Percentiles rank a stretch among this genome's conserved stretches.
These are phyloP conservation scores for Chrysoporthe cubensis DNA, from an alignment of 2,329 filamentous ascomycete genomes.

Conservation along the genomic window DNA sequence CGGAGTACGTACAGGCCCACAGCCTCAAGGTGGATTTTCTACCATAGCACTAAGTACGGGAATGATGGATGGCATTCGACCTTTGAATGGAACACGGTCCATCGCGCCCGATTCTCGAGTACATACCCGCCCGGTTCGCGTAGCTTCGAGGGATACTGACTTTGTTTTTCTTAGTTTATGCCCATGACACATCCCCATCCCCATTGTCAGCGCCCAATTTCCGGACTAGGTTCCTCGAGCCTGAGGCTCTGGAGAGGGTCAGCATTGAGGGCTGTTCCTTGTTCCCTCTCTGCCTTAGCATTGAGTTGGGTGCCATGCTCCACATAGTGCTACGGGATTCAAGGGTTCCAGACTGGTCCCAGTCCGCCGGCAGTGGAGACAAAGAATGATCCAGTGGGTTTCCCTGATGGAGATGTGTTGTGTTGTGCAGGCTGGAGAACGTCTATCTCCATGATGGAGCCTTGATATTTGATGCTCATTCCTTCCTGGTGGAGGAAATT, in stretches of 20 bases:
- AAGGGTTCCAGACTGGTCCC: not conserved
- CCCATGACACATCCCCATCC: not conserved
- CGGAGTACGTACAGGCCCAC: no score
- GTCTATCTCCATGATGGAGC: not conserved
- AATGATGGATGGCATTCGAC: no score
- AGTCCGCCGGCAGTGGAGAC: not conserved
- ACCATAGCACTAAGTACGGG: no score
- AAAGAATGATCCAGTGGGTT: not conserved
- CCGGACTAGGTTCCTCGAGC: not conserved
- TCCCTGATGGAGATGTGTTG: not conserved
- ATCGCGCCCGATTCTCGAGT: not conserved
- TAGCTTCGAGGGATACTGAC: no score
- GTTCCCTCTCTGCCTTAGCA: not conserved
- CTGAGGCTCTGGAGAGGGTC: not conserved
- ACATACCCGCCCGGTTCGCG: not conserved
- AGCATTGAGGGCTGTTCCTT: no score
- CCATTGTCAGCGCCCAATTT: constrained; percentile 2
- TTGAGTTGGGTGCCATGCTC: not conserved
- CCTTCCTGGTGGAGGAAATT: constrained; percentile 6
- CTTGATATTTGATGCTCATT: not conserved
- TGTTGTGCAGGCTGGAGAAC: not conserved
- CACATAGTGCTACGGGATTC: not conserved
- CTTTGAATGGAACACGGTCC: not conserved
- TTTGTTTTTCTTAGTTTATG: not conserved
- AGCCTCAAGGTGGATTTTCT: no score